Conservation (phyloP, 208 protist genomes). For the Acanthamoeba pearcei region DNA sequence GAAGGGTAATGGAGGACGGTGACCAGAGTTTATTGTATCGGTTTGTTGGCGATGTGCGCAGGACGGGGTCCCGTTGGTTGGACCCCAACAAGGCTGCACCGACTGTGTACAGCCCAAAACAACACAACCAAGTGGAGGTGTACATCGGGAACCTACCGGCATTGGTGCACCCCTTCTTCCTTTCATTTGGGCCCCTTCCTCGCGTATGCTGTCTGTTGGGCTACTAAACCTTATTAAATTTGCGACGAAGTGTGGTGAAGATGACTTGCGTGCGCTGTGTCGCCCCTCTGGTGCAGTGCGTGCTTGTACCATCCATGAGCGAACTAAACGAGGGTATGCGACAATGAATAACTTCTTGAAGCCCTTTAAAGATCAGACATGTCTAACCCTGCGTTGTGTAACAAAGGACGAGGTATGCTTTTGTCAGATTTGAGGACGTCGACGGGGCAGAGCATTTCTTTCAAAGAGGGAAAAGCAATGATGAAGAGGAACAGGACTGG, state of each 20-base stretch:
- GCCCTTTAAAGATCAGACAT: background rate
- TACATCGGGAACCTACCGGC: constrained; percentile 10
- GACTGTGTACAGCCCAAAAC: constrained; percentile 19
- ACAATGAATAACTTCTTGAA: background rate
- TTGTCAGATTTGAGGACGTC: background rate
- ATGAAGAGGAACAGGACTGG: background rate
- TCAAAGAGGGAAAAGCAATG: background rate
- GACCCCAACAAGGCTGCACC: background rate
- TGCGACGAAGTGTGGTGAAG: background rate
- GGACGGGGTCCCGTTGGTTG: background rate
- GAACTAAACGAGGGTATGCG: background rate
- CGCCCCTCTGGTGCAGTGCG: constrained; percentile 3
- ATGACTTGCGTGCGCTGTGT: constrained; percentile 2
- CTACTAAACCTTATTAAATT: background rate
- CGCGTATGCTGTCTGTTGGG: background rate
- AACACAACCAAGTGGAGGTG: constrained; percentile 24
- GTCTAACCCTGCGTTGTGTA: background rate
- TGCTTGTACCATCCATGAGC: background rate
- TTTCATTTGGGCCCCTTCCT: constrained; percentile 10
- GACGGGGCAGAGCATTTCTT: background rate
- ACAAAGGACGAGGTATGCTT: constrained; percentile 1
- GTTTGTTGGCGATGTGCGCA: constrained; percentile 5
- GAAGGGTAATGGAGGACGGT: constrained; percentile 7
- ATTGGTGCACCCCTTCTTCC: background rate
- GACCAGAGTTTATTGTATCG: constrained; percentile 11